These are phyloP conservation scores for Entamoeba nuttalli DNA, from an alignment of 208 protist genomes.

Conservation along the genomic window DNA sequence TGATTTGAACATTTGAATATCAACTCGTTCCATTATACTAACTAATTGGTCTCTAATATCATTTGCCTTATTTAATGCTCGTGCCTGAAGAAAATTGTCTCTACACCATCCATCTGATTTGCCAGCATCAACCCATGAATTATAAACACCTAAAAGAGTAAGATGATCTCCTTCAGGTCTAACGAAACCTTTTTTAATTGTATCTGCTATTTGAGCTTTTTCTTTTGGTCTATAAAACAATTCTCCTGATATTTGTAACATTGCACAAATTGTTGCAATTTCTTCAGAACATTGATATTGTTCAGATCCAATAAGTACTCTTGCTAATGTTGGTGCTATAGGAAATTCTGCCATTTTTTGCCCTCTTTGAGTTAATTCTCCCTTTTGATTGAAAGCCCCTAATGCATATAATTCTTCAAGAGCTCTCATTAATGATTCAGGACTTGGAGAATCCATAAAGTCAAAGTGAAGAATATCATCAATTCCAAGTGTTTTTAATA, in stretches of 20 bases:
- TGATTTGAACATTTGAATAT: slow-evolving; percentile 40
- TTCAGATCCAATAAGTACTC: not conserved
- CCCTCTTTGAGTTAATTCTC: not conserved
- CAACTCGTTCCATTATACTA: not conserved
- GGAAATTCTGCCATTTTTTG: not conserved
- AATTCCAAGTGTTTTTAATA: slow-evolving; percentile 57
- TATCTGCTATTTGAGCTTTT: not conserved
- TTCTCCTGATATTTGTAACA: not conserved
- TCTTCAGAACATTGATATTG: not conserved
- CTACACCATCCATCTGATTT: not conserved
- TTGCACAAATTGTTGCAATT: not conserved
- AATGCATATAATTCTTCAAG: not conserved
- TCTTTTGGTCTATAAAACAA: slow-evolving; percentile 1
- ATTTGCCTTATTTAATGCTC: not conserved
- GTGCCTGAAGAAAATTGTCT: not conserved
- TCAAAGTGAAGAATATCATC: slow-evolving; percentile 53
- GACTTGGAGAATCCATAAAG: slow-evolving; percentile 52
- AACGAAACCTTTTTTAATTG: not conserved
- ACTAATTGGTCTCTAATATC: not conserved
- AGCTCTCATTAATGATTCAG: not conserved
- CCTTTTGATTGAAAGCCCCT: not conserved
- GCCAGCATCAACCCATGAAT: not conserved
- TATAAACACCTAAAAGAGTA: slow-evolving; percentile 9
- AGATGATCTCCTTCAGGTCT: slow-evolving; percentile 5
- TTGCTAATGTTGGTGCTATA: not conserved